Conservation (phyloP, 2,329 filamentous ascomycete species). For the Fusarium verticillioides region DNA sequence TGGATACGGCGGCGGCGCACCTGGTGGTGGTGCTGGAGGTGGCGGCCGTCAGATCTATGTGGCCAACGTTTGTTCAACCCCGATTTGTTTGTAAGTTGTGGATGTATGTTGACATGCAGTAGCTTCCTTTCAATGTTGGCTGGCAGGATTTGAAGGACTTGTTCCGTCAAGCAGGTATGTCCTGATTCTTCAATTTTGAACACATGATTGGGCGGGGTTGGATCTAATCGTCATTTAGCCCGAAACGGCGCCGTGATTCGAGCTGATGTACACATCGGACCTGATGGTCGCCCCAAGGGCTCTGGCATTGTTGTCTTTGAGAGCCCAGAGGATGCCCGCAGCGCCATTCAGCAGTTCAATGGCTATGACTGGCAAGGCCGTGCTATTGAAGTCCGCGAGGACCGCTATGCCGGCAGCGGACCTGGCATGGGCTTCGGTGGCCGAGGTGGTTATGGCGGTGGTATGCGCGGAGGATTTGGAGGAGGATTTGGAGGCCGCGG, state of each 20-base stretch:
- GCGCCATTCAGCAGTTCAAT: conserved; percentile 97
- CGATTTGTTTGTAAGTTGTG: conserved; percentile 11
- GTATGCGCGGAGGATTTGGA: conserved; percentile 69
- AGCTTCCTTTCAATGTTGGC: conserved; percentile 97
- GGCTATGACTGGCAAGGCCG: conserved; percentile 99
- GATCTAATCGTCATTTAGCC: conserved; percentile 45
- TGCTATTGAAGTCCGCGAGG: conserved; percentile 91
- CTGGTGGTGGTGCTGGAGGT: conserved; percentile 58
- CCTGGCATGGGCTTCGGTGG: conserved; percentile 63
- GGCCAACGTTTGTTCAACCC: conserved; percentile 85
- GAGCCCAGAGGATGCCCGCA: conserved; percentile 91
- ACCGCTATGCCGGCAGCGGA: conserved; percentile 83
- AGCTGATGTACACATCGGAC: conserved; percentile 92
- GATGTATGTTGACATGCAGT: conserved; percentile 40
- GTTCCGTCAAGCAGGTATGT: conserved; percentile 96
- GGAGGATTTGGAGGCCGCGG: conserved; percentile 63
- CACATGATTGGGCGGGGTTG: background rate
- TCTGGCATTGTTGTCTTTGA: conserved; percentile 98
- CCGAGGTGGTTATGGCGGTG: conserved; percentile 69
- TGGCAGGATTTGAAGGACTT: conserved; percentile 99
- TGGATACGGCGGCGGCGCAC: conserved; percentile 64
- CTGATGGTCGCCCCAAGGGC: conserved; percentile 93
- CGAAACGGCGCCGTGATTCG: conserved; percentile 85
- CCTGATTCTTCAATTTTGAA: background rate
- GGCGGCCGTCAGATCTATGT: conserved; percentile 93